Conservation (phyloP, 2,329 filamentous ascomycete species). For the Ceratocystis cacaofunesta region DNA sequence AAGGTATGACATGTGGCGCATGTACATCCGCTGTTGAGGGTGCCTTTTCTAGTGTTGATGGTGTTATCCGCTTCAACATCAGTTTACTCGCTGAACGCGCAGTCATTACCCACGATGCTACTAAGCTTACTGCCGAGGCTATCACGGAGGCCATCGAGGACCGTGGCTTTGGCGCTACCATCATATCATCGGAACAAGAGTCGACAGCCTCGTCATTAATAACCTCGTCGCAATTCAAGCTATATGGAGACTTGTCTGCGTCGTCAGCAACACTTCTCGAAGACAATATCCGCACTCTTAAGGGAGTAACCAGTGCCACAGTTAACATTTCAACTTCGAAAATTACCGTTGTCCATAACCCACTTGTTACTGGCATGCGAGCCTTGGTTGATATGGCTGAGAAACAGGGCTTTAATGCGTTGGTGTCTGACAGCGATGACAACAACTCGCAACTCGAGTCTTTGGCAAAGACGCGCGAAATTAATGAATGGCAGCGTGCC, state of each 20-base stretch:
- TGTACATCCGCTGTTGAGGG: slow-evolving; percentile 85
- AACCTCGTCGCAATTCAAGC: slow-evolving; percentile 59
- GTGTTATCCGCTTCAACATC: slow-evolving; percentile 82
- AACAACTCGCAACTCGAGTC: slow-evolving; percentile 95
- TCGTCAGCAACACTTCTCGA: slow-evolving; percentile 59
- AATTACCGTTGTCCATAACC: slow-evolving; percentile 57
- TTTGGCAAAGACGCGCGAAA: slow-evolving; percentile 88
- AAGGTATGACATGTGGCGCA: slow-evolving; percentile 95
- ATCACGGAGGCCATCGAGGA: slow-evolving; percentile 79
- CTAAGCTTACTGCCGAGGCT: slow-evolving; percentile 53
- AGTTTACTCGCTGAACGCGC: slow-evolving; percentile 85
- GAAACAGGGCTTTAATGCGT: slow-evolving; percentile 68
- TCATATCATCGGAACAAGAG: slow-evolving; percentile 62
- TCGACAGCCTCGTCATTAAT: slow-evolving; percentile 36
- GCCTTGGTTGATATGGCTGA: slow-evolving; percentile 72
- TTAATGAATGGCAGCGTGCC: slow-evolving; percentile 76
- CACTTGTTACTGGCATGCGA: slow-evolving; percentile 60
- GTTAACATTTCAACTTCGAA: slow-evolving; percentile 61
- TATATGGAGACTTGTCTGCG: slow-evolving; percentile 67
- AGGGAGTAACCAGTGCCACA: slow-evolving; percentile 60
- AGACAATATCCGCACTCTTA: slow-evolving; percentile 44
- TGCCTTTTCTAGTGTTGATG: slow-evolving; percentile 62
- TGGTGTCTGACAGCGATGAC: slow-evolving; percentile 82
- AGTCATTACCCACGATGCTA: slow-evolving; percentile 67
- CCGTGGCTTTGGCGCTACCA: slow-evolving; percentile 68